Conservation (phyloP, 169 alveolate species). For the Plasmodium chabaudi region DNA sequence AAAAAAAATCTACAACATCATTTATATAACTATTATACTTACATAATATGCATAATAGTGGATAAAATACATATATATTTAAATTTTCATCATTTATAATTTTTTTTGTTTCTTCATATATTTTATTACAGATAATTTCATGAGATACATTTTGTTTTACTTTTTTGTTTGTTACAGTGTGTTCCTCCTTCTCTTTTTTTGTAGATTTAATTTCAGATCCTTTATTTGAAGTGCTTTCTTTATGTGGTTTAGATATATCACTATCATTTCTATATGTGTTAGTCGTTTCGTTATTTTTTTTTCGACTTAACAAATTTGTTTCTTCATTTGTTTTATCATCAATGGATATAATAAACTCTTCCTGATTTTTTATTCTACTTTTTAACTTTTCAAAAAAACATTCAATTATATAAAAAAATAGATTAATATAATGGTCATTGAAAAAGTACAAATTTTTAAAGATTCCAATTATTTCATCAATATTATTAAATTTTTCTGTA, state of each 20-base stretch:
- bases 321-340: neutral
- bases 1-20: conserved; percentile 47
- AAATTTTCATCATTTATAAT: conserved; percentile 31
- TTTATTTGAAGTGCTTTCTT: neutral
- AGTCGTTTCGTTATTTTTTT: neutral
- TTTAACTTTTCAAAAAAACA: conserved; percentile 63
- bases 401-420: conserved; percentile 55
- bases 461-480: conserved; percentile 47
- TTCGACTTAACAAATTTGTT: neutral
- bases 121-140: conserved; percentile 28
- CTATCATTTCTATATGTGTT: neutral
- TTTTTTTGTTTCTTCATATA: conserved; percentile 42
- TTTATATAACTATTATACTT: conserved; percentile 71
- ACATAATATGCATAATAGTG: conserved; percentile 55
- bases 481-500: conserved; percentile 50
- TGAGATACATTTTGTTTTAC: neutral
- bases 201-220: neutral
- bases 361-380: conserved; percentile 22
- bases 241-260: neutral
- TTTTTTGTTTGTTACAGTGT: neutral
- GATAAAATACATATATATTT: conserved; percentile 68
- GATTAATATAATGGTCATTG: conserved; percentile 42
- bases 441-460: conserved; percentile 65
- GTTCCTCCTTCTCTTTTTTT: neutral
- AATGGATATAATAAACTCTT: conserved; percentile 26